phyloP scores from a whole-genome alignment of 441 rosid species.

The Aquilaria agallochum region DNA sequence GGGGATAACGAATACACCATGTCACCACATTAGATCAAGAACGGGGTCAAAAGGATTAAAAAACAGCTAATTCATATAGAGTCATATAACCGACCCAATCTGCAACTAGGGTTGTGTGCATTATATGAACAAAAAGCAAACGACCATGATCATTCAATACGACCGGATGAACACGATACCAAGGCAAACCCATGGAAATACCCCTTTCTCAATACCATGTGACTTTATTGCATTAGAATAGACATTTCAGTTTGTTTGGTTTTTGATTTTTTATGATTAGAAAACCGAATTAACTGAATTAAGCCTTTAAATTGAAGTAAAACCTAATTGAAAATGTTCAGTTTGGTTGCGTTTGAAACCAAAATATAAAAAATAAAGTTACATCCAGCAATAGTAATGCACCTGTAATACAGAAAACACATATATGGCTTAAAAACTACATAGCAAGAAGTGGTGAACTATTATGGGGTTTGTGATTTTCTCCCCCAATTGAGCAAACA shows the following conservation, averaged over 20 bases:
- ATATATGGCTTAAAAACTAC: no score
- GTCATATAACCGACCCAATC: conserved; percentile 18
- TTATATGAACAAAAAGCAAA: conserved; percentile 18
- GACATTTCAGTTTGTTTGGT: background rate
- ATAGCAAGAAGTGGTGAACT: no score
- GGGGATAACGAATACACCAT: conserved; percentile 13
- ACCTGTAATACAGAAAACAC: no score
- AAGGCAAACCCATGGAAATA: background rate
- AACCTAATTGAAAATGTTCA: no score
- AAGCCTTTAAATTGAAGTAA: no score
- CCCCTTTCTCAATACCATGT: background rate
- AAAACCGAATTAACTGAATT: no score
- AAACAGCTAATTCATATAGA: conserved; percentile 16
- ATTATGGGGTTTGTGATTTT: no score
- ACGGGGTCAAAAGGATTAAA: conserved; percentile 9
- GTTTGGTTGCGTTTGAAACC: no score
- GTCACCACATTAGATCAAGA: conserved; percentile 15
- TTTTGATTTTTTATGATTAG: no score
- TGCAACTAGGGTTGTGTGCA: conserved; percentile 11
- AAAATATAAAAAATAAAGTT: no score
- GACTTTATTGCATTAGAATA: background rate
- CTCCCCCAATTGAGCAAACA: no score
- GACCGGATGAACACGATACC: background rate
- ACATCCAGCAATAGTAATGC: no score
- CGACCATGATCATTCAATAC: background rate